Evolutionary conservation across 768 basidiomycete species (phyloP), one percentile per base, ranked within the genome.

Genomic region (Calocera viscosa): DNA sequence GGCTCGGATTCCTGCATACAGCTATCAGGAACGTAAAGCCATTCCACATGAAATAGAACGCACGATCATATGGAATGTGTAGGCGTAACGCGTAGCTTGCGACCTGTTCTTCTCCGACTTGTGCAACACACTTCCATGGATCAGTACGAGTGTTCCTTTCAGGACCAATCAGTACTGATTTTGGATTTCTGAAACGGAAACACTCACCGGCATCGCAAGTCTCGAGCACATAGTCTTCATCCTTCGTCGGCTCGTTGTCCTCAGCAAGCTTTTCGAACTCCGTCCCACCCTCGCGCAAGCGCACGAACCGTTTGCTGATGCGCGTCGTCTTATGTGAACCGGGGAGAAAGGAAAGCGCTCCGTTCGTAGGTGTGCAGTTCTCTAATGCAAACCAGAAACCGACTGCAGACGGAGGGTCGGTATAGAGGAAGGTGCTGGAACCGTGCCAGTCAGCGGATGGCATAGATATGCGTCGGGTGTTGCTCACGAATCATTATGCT

Each of bases 341-440:
- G 0, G 94, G 94, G 1, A 91, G 79, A 76, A 94, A 95, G 2
- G 88, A 90, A 5, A 94, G 81, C 8, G 92, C 91, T 10, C 93
- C 93, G 71, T 94, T 94, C 49, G 78, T 77, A 1, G 82, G 73
- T 3, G 93, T 94, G 75, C 94, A 96, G 67, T 84, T 81, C 75
- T 98, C 95, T 39, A 99, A 79, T 0, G 95, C 53, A 67, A 98
- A 90, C 96, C 96, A 99, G 74, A 94, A 91, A 1, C 96, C 96
- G 24, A 98, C 82, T 0, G 96, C 96, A 10, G 86, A 86, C 0
- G 90, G 90, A 12, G 96, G 96, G 41, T 89, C 80, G 10, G 94
- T 96, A 77, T 95, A 97, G 39, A 38, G 65, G 60, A 49, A 24
- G 1, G 7, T 49, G 64, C 40, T 39, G 22, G 33, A 40, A 10